Evolutionary conservation across 2,329 filamentous ascomycete genomes (phyloP).

Genomic region (Paecilomyces variotii): DNA sequence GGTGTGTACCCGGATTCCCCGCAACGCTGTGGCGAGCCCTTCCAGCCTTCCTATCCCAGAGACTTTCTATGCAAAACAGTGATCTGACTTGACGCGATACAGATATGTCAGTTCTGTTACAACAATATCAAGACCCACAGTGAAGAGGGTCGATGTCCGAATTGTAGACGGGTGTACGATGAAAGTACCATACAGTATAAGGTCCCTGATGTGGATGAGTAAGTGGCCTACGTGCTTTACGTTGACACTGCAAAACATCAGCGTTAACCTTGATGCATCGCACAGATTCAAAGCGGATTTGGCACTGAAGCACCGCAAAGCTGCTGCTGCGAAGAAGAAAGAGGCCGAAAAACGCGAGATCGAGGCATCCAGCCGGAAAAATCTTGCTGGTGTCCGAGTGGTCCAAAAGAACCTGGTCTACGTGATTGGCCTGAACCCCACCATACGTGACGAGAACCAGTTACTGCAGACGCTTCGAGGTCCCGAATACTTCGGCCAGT

Average conservation of each 20-base stretch:
- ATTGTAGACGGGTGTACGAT: slow-evolving; percentile 89
- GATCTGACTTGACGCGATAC: slow-evolving; percentile 5
- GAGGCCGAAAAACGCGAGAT: slow-evolving; percentile 94
- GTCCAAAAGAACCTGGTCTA: slow-evolving; percentile 99
- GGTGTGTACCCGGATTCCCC: slow-evolving; percentile 46
- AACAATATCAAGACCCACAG: slow-evolving; percentile 99
- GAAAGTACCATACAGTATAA: slow-evolving; percentile 98
- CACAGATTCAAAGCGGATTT: slow-evolving; percentile 43
- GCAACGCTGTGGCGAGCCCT: not conserved
- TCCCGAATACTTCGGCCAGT: slow-evolving; percentile 92
- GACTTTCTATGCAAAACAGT: not conserved
- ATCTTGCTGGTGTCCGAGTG: slow-evolving; percentile 87
- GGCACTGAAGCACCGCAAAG: slow-evolving; percentile 75
- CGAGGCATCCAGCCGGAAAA: slow-evolving; percentile 91
- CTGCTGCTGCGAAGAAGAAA: slow-evolving; percentile 80
- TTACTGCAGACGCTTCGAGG: slow-evolving; percentile 84
- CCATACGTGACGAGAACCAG: slow-evolving; percentile 77
- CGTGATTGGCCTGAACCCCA: slow-evolving; percentile 87
- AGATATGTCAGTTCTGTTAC: slow-evolving; percentile 99
- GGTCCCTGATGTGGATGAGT: slow-evolving; percentile 91
- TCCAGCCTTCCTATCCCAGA: not conserved
- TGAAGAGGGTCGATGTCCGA: slow-evolving; percentile 88
- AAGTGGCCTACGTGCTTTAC: slow-evolving; percentile 34
- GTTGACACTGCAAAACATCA: not conserved
- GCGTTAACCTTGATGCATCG: slow-evolving; percentile 1